A percentile compares a stretch with the other conserved stretches of the same genome.
phyloP scores from a whole-genome alignment of 139 green algal genomes.

The Limnomonas spitsbergensis region DNA sequence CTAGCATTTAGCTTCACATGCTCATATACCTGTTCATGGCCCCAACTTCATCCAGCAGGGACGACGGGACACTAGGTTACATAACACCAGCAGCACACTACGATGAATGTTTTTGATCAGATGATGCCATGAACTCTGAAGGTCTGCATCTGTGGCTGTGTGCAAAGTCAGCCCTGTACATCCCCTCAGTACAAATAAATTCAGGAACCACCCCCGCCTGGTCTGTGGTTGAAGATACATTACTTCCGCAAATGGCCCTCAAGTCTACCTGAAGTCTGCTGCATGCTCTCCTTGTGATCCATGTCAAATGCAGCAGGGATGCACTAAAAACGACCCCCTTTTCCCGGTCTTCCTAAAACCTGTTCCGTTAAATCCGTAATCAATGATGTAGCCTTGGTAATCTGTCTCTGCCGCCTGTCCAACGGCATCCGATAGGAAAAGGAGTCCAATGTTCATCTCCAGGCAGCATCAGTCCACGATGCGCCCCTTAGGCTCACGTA shows the following conservation, averaged over 20 bases:
- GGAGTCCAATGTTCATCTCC: neutral
- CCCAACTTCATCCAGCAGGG: neutral
- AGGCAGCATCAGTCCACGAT: conserved; percentile 44
- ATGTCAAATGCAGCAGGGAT: no score
- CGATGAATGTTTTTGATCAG: neutral
- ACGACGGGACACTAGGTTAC: neutral
- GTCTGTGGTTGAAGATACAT: no score
- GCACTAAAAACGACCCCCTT: neutral
- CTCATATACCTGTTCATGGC: neutral
- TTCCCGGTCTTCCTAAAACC: neutral
- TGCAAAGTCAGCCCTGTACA: no score
- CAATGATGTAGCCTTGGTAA: neutral
- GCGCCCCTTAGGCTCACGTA: conserved; percentile 45
- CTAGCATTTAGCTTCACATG: neutral
- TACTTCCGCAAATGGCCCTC: neutral
- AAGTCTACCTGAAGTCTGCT: neutral
- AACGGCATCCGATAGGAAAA: neutral
- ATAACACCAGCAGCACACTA: neutral
- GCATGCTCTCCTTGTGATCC: neutral
- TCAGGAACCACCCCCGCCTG: no score
- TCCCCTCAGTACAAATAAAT: no score
- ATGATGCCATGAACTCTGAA: no score
- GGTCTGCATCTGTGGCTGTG: no score
- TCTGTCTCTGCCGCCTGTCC: neutral
- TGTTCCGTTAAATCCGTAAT: conserved; percentile 2